A percentile compares a stretch with the other conserved stretches of the same genome.
These are phyloP conservation scores for Xylariales sp. DNA, from an alignment of 2,329 filamentous ascomycete species.

Conservation along the genomic window DNA sequence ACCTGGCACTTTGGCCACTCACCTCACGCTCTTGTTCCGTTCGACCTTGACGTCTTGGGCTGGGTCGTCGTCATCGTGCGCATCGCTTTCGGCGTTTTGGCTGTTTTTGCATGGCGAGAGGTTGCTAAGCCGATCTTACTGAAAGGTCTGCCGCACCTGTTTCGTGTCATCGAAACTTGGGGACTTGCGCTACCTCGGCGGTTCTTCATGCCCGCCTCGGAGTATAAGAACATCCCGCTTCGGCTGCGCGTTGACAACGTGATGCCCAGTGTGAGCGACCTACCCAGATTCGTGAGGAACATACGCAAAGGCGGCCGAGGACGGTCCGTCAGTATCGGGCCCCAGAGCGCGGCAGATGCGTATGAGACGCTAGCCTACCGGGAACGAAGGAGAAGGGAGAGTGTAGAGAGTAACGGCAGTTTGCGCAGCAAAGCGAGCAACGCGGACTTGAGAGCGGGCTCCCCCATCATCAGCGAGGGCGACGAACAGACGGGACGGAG, in stretches of 20 bases:
- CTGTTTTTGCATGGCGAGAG: slow-evolving; percentile 87
- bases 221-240: slow-evolving; percentile 80
- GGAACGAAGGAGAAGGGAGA: slow-evolving; percentile 56
- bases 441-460: slow-evolving; percentile 28
- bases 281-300: slow-evolving; percentile 75
- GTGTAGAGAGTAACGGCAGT: slow-evolving; percentile 47
- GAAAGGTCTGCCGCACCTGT: slow-evolving; percentile 74
- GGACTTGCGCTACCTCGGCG: slow-evolving; percentile 78
- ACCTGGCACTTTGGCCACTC: slow-evolving; percentile 75
- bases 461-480: slow-evolving; percentile 15
- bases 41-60: slow-evolving; percentile 63
- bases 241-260: slow-evolving; percentile 74
- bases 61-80: slow-evolving; percentile 59
- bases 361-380: slow-evolving; percentile 93
- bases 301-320: slow-evolving; percentile 74
- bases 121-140: slow-evolving; percentile 81
- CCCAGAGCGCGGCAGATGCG: slow-evolving; percentile 92
- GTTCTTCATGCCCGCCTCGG: slow-evolving; percentile 85
- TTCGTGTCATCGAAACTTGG: slow-evolving; percentile 75
- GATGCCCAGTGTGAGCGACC: slow-evolving; percentile 81
- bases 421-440: slow-evolving; percentile 40
- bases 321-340: slow-evolving; percentile 82
- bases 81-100: slow-evolving; percentile 72
- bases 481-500: slow-evolving; percentile 24
- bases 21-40: slow-evolving; percentile 45